Percentiles rank a stretch among this genome's conserved stretches.
Evolutionary conservation across 768 basidiomycete species (phyloP).

Genomic region (Agaricus blazei): DNA sequence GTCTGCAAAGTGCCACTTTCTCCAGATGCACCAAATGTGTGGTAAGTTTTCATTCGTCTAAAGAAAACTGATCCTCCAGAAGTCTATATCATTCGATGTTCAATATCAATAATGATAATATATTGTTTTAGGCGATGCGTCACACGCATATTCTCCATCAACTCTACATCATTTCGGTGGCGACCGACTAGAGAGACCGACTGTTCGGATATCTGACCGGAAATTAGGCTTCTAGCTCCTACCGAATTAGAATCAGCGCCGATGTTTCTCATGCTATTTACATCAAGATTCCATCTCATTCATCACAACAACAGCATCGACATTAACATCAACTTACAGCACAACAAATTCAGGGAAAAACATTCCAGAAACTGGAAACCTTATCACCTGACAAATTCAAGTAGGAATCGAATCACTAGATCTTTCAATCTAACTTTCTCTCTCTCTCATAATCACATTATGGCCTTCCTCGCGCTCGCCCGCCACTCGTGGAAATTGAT

Average conservation of each 20-base stretch:
- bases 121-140: not conserved
- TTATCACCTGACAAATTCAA: not conserved
- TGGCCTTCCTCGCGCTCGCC: not conserved
- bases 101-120: not conserved
- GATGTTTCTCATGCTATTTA: not conserved
- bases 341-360: not conserved
- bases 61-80: too few relatives aligned
- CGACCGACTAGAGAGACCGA: not conserved
- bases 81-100: not conserved
- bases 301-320: not conserved
- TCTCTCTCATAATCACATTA: not conserved
- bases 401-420: not conserved
- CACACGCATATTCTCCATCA: not conserved
- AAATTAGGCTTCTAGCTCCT: not conserved
- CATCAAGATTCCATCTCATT: not conserved
- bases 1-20: not conserved
- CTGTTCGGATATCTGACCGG: not conserved
- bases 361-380: conserved; percentile 1
- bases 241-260: not conserved
- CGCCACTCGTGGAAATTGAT: too few relatives aligned
- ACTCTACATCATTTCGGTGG: not conserved
- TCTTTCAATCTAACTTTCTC: not conserved
- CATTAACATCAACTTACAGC: not conserved
- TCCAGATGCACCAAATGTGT: not conserved
- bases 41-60: too few relatives aligned